Percentiles rank a stretch among this genome's conserved stretches.
Conservation (phyloP, 495 filamentous ascomycete genomes). For the Chaetomium cochliodes region DNA sequence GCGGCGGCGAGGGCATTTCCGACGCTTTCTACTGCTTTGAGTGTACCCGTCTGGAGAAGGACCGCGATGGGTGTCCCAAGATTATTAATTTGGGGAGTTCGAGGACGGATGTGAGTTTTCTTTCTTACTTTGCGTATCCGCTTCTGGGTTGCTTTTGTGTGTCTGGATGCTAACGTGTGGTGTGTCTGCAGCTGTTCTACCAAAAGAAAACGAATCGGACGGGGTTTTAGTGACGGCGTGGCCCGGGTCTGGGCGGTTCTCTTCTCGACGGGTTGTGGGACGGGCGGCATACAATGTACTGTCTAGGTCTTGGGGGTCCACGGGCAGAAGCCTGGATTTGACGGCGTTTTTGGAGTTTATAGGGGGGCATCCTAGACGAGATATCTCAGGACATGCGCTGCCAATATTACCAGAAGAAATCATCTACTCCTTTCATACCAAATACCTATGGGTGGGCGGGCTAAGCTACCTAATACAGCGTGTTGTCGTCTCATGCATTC, state of each 20-base stretch:
- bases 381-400: neutral
- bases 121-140: too few species aligned
- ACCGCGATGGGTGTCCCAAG: conserved; percentile 97
- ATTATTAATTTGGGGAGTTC: conserved; percentile 98
- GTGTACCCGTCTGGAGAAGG: conserved; percentile 95
- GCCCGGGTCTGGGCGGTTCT: conserved; percentile 43
- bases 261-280: neutral
- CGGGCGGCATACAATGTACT: neutral
- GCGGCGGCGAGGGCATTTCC: conserved; percentile 96
- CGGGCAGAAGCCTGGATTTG: neutral
- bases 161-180: conserved; percentile 31
- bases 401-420: neutral
- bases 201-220: conserved; percentile 57
- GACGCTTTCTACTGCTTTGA: conserved; percentile 99
- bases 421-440: neutral
- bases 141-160: too few species aligned
- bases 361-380: neutral
- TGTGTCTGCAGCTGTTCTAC: conserved; percentile 45
- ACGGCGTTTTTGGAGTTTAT: conserved; percentile 8
- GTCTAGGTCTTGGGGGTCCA: neutral
- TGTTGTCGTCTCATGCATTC: conserved; percentile 13
- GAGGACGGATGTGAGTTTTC: conserved; percentile 77
- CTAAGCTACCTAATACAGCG: neutral
- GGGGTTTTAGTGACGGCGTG: conserved; percentile 38
- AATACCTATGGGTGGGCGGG: neutral